These are phyloP conservation scores for Teratosphaeriaceae sp. DNA, from an alignment of 2,329 filamentous ascomycete genomes.

Conservation along the genomic window DNA sequence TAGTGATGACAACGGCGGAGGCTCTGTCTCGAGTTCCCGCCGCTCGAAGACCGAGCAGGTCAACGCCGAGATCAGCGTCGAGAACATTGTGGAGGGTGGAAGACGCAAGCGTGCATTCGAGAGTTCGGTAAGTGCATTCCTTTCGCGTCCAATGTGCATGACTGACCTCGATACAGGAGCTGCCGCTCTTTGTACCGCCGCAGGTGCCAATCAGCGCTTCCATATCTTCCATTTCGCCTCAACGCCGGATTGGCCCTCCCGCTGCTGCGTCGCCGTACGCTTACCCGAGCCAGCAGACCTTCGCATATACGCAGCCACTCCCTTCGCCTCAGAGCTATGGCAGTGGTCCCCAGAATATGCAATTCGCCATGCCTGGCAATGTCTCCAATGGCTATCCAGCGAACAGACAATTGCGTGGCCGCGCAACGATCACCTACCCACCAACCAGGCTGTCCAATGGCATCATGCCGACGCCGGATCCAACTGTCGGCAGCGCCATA, in stretches of 20 bases:
- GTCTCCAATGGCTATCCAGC: conserved; percentile 15
- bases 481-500: conserved; percentile 94
- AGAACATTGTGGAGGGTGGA: conserved; percentile 96
- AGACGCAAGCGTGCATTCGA: conserved; percentile 89
- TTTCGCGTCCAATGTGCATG: conserved; percentile 34
- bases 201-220: conserved; percentile 92
- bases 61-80: conserved; percentile 93
- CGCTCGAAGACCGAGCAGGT: conserved; percentile 77
- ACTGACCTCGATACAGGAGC: conserved; percentile 51
- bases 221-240: conserved; percentile 93
- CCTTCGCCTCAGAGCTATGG: conserved; percentile 77
- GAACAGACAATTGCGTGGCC: conserved; percentile 53
- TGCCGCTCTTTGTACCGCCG: conserved; percentile 88
- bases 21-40: conserved; percentile 63
- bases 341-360: conserved; percentile 19
- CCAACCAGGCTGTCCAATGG: conserved; percentile 40
- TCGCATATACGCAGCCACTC: conserved; percentile 67
- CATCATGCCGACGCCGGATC: conserved; percentile 85
- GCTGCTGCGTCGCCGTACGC: conserved; percentile 68
- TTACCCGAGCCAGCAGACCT: conserved; percentile 69
- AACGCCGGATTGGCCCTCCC: conserved; percentile 69
- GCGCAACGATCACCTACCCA: conserved; percentile 29
- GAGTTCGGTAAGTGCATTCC: conserved; percentile 71
- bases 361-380: conserved; percentile 17
- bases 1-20: conserved; percentile 76